phyloP scores from a whole-genome alignment of 2,329 filamentous ascomycete genomes.

The Fusarium bactridioides region DNA sequence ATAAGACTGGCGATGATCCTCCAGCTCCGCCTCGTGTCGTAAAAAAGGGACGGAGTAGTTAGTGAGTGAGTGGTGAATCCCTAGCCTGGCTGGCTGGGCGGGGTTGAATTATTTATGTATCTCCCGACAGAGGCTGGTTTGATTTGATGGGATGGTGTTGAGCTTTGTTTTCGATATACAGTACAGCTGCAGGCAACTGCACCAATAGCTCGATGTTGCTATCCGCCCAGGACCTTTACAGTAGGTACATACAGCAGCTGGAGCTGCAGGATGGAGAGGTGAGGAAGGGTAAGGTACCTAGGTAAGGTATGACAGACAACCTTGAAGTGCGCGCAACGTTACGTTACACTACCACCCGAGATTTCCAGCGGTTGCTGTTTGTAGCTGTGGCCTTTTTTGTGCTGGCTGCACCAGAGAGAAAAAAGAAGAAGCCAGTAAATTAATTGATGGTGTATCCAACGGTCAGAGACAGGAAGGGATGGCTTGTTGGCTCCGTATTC shows the following conservation, averaged over 20 bases:
- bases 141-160: neutral
- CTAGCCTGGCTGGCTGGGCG: neutral
- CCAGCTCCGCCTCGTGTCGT: conserved; percentile 18
- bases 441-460: neutral
- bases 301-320: conserved; percentile 10
- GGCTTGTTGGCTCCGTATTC: neutral
- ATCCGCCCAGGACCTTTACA: neutral
- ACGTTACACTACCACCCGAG: conserved; percentile 37
- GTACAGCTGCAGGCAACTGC: neutral
- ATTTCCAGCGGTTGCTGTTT: conserved; percentile 1
- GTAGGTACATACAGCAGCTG: neutral
- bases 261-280: neutral
- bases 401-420: conserved; percentile 1
- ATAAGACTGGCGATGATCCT: conserved; percentile 33
- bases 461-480: neutral
- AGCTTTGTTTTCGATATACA: conserved; percentile 17
- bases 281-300: neutral
- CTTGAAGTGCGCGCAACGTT: conserved; percentile 38
- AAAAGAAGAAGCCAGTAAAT: neutral
- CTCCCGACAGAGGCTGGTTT: conserved; percentile 6
- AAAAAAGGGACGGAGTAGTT: neutral
- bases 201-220: neutral
- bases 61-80: conserved; percentile 4
- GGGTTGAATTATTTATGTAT: neutral
- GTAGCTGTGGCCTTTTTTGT: conserved; percentile 4